Conservation (phyloP, 192 early-diverging fungal species). For the Diversispora epigaea region DNA sequence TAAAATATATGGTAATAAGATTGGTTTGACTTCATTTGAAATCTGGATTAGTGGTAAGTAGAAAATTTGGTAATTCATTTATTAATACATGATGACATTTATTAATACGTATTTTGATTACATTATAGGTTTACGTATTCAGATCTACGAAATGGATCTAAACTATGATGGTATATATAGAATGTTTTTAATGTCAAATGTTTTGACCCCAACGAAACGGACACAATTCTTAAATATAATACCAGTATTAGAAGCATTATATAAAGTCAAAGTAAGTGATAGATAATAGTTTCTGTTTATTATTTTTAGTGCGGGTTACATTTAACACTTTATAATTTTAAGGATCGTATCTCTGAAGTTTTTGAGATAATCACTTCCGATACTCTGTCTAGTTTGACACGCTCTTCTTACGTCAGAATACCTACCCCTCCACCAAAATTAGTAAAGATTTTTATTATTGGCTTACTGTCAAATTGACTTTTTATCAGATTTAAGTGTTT, state of each 20-base stretch:
- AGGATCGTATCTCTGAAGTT: too few species aligned
- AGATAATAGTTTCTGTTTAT: too few species aligned
- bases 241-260: conserved; percentile 22
- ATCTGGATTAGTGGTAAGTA: conserved; percentile 13
- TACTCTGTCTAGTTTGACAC: too few species aligned
- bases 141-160: conserved; percentile 14
- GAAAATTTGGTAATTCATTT: background rate
- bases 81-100: conserved; percentile 11
- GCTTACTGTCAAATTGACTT: too few species aligned
- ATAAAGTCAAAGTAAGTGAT: too few species aligned
- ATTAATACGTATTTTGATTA: background rate
- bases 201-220: conserved; percentile 7
- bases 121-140: conserved; percentile 6
- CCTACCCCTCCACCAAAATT: too few species aligned
- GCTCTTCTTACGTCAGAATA: too few species aligned
- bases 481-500: too few species aligned
- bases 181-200: conserved; percentile 20
- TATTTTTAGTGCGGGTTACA: too few species aligned
- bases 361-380: too few species aligned
- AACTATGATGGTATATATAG: conserved; percentile 14
- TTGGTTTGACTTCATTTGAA: conserved; percentile 3
- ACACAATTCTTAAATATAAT: background rate
- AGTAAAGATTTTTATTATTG: too few species aligned
- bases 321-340: too few species aligned
- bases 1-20: conserved; percentile 16